A percentile compares a stretch with the other conserved stretches of the same genome.
These are phyloP conservation scores for Microbotryum saponariae DNA, from an alignment of 1,284 basidiomycete genomes.

Conservation along the genomic window DNA sequence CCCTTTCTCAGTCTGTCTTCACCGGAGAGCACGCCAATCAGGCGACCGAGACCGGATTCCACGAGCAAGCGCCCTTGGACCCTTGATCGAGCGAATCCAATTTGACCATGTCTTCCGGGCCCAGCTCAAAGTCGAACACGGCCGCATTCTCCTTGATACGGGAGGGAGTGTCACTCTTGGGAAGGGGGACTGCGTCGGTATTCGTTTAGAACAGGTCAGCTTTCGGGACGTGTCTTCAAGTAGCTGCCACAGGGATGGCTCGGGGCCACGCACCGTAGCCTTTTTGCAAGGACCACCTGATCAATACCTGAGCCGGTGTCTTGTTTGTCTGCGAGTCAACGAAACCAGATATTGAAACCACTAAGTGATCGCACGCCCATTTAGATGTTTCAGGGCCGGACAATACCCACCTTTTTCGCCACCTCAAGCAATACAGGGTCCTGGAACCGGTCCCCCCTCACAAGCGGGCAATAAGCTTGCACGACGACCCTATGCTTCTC, in stretches of 20 bases:
- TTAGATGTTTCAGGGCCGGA: neutral
- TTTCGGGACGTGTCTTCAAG: too few relatives aligned
- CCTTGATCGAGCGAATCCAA: slow-evolving; percentile 60
- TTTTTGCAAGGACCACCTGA: slow-evolving; percentile 76
- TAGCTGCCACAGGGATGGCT: too few relatives aligned
- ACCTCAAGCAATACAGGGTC: slow-evolving; percentile 51
- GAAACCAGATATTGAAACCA: neutral
- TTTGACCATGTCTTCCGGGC: slow-evolving; percentile 53
- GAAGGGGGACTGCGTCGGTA: slow-evolving; percentile 51
- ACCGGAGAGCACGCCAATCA: slow-evolving; percentile 11
- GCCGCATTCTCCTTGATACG: slow-evolving; percentile 63
- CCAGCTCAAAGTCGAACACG: slow-evolving; percentile 63
- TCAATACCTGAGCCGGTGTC: slow-evolving; percentile 61
- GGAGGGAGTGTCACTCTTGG: slow-evolving; percentile 61
- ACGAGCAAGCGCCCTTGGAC: slow-evolving; percentile 55
- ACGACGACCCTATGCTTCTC: slow-evolving; percentile 58
- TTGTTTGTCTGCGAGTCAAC: slow-evolving; percentile 50
- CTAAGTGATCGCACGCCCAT: neutral
- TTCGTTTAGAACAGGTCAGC: neutral
- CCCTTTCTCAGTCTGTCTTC: too few relatives aligned
- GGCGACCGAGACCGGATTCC: slow-evolving; percentile 58
- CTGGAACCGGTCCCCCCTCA: slow-evolving; percentile 54
- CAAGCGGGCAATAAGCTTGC: slow-evolving; percentile 61
- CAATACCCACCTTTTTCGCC: slow-evolving; percentile 50
- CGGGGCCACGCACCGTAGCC: slow-evolving; percentile 49